Evolutionary conservation across 345 rosid genomes (phyloP), one percentile per base, ranked within the genome.

Genomic region (Citrus sinensis): DNA sequence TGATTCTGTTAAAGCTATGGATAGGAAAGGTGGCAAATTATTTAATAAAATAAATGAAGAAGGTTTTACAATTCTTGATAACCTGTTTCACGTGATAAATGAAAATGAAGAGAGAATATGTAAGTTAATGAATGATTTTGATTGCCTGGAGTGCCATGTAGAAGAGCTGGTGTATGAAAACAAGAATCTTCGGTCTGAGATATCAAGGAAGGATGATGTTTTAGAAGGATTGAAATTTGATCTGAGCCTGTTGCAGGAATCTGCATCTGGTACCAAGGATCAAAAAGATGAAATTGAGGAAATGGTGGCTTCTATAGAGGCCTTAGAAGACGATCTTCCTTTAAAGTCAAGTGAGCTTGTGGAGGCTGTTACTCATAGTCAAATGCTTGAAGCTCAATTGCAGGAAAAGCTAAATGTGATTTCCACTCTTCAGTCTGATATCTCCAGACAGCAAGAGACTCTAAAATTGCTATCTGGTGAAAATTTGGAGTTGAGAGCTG

Each of bases 241-340:
- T 84, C 85, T 93, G 70, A 90, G 97, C 84, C 83, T 92, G 77
- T 80, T 95, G 81, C 99, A 95, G 80, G 99, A 93, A 78, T 92
- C 99, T 79, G 94, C 97, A 73, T 93, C 98, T 68, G 89, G 79
- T 75, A 83, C 87, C 22, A 90, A 82, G 76, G 99, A 96, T 81
- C 89, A 87, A 81, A 91, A 91, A 82, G 98, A 93, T 85, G 91
- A 90, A 84, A 84, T 93, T 67, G 89, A 88, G 78, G 94, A 89
- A 82, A 82, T 93, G 84, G 81, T 81, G 81, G 86, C 87, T 80
- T 82, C 86, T 58, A 68, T 91, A 79, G 92, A 90, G 89, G 88
- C 87, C 58, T 84, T 91, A 76, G 98, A 93, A 84, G 88, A 88
- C 59, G 87, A 95, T 75, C 89, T 96, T 71, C 86, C 86, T 34